A percentile compares a stretch with the other conserved stretches of the same genome.
phyloP scores from a whole-genome alignment of 2,329 filamentous ascomycete genomes.

The Phialocephala sp. region DNA sequence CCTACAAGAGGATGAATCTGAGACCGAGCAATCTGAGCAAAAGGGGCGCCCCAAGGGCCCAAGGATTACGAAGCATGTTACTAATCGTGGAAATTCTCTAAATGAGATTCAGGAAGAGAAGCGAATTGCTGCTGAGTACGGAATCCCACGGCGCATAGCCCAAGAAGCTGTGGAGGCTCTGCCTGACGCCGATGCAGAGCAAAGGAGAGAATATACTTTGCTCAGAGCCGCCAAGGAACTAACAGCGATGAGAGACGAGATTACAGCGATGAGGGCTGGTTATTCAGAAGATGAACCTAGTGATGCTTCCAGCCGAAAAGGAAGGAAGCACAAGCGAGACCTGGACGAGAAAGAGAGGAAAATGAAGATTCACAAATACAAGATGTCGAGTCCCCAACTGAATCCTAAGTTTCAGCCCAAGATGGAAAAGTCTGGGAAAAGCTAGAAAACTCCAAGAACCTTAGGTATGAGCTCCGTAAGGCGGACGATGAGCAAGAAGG shows the following conservation, averaged over 20 bases:
- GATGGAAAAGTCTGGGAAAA: background rate
- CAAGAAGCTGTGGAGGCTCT: background rate
- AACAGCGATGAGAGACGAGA: background rate
- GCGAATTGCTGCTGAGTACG: background rate
- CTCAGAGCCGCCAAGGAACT: background rate
- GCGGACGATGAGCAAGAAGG: background rate
- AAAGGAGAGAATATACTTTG: background rate
- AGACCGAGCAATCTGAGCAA: background rate
- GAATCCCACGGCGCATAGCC: background rate
- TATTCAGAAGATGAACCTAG: background rate
- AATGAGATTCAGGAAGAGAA: background rate
- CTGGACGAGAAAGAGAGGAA: background rate
- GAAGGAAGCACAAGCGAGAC: background rate
- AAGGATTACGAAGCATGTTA: background rate
- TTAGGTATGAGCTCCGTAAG: background rate
- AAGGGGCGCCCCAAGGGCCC: background rate
- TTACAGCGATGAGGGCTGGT: background rate
- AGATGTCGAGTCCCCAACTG: background rate
- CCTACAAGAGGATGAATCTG: background rate
- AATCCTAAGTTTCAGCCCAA: background rate
- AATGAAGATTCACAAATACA: background rate
- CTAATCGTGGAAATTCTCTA: background rate
- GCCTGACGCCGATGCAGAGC: background rate
- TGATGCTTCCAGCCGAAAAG: background rate
- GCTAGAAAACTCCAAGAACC: background rate